Evolutionary conservation across 2,329 filamentous ascomycete genomes (phyloP), one percentile per base, ranked within the genome.

Genomic region (Hirsutella rhossiliensis): DNA sequence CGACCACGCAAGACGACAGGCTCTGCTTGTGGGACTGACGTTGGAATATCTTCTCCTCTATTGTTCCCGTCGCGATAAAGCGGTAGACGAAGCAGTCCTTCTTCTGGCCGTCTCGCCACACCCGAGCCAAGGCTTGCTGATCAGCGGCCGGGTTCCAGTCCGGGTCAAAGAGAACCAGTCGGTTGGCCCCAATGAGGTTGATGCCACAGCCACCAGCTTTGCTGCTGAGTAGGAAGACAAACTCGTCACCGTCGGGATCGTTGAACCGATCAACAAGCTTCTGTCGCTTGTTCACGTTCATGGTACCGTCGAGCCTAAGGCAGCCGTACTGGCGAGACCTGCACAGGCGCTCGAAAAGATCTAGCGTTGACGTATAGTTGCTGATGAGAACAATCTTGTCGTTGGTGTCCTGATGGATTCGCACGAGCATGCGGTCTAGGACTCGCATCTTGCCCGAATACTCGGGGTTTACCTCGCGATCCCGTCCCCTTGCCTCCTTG

Each of bases 11-110:
- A 0, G 87, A 94, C 1, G 90, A 97, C 2, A 98, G 71, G 8
- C 87, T 94, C 64, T 98, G 92, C 65, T 98, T 98, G 71, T 98
- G 94, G 1, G 87, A 94, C 59, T 98, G 92, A 11, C 94, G 83
- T 63, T 98, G 92, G 68, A 98, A 98, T 53, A 98, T 96, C 68
- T 98, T 98, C 64, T 98, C 92, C 60, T 98, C 92, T 48, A 98
- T 98, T 0, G 89, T 96, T 4, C 92, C 92, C 0, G 94, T 97
- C 0, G 89, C 86, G 55, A 98, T 98, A 67, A 98, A 98, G n/a
- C 92, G 85, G 63, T 98, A 98, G 15, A 98, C 92, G 56, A 98
- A 98, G 58, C 92, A 98, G 58, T 98, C 92, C 60, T 98, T 98
- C 73, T 94, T 97, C 64, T 98, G 92, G 0, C 92, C 92, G 56